These are phyloP conservation scores for Flaveria bidentis DNA, from an alignment of 129 eudicot species.

Conservation along the genomic window DNA sequence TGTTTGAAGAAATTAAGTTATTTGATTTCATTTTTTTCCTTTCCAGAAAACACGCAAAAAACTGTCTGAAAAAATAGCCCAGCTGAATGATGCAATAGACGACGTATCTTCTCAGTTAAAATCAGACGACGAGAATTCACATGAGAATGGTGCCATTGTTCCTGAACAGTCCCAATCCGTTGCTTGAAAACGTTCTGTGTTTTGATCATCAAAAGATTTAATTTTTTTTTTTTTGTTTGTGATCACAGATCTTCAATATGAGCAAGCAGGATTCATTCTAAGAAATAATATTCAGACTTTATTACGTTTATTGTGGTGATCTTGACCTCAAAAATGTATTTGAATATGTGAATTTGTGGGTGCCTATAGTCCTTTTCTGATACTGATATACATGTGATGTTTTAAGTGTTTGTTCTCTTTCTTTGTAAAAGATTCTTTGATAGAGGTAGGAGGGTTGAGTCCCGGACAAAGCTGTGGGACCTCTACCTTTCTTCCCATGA, in stretches of 20 bases:
- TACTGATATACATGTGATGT: conserved; percentile 17
- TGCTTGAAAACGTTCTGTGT: conserved; percentile 23
- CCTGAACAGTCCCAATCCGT: conserved; percentile 28
- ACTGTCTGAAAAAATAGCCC: conserved; percentile 71
- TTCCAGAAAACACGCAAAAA: conserved; percentile 74
- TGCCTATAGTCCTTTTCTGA: conserved; percentile 5
- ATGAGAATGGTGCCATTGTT: conserved; percentile 35
- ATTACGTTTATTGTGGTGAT: conserved; percentile 17
- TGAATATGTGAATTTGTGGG: conserved; percentile 12
- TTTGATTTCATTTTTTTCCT: conserved; percentile 6
- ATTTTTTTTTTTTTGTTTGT: background rate
- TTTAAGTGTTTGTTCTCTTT: background rate
- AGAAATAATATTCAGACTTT: conserved; percentile 23
- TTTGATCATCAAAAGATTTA: background rate
- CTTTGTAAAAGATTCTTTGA: too few relatives aligned
- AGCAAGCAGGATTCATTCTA: conserved; percentile 17
- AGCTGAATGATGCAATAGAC: conserved; percentile 78
- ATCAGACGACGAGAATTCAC: conserved; percentile 39
- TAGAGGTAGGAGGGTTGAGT: too few relatives aligned
- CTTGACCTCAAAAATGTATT: conserved; percentile 18
- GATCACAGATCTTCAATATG: conserved; percentile 26
- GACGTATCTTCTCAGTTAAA: conserved; percentile 56
- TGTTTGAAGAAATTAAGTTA: background rate
- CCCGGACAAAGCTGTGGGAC: background rate
- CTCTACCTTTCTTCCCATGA: background rate